These are phyloP conservation scores for Microstegium vimineum DNA, from an alignment of 176 grass and related monocot species.

Conservation along the genomic window DNA sequence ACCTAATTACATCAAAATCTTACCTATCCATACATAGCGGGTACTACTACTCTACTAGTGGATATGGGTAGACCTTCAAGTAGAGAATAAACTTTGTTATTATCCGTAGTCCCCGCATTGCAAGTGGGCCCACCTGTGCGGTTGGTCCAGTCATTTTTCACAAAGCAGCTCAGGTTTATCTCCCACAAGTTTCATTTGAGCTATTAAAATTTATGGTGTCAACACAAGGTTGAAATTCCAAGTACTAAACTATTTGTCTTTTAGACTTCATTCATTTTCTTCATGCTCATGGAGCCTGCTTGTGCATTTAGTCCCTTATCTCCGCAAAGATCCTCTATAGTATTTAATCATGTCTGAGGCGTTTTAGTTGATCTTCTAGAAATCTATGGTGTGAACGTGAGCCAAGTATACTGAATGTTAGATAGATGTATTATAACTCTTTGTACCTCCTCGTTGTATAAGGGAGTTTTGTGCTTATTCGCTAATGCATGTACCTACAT, in stretches of 20 bases:
- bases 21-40: neutral
- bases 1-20: neutral
- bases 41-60: neutral
- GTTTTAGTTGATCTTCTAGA: neutral
- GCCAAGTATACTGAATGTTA: neutral
- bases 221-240: too few relatives aligned
- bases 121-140: neutral
- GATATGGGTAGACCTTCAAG: neutral
- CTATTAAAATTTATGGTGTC: neutral
- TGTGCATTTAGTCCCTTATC: neutral
- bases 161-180: neutral
- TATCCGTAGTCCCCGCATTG: neutral
- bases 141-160: neutral
- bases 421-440: too few relatives aligned
- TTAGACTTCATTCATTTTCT: neutral
- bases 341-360: neutral
- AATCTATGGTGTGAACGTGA: neutral
- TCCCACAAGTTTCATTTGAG: neutral
- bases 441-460: too few relatives aligned
- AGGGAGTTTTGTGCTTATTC: too few relatives aligned
- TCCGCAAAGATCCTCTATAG: neutral
- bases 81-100: neutral
- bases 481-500: too few relatives aligned
- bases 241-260: too few relatives aligned
- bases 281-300: neutral